These are phyloP conservation scores for Naganishia sp. DNA, from an alignment of 1,284 basidiomycete genomes.

Conservation along the genomic window DNA sequence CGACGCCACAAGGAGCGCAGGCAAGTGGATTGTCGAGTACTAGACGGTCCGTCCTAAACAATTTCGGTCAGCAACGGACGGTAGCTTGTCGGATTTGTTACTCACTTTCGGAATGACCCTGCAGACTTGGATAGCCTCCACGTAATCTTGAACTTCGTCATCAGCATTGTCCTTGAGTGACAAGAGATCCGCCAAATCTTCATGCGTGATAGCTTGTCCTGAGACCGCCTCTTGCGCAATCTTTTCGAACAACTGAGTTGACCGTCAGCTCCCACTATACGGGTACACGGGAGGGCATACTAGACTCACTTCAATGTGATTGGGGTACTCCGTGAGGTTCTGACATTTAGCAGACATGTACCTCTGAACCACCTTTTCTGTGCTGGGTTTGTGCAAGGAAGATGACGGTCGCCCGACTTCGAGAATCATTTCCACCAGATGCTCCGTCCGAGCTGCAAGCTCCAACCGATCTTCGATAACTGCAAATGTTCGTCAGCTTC, in stretches of 20 bases:
- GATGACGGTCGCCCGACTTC: conserved; percentile 27
- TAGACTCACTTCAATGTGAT: conserved; percentile 22
- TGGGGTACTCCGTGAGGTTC: conserved; percentile 5
- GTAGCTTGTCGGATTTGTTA: not conserved
- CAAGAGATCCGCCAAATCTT: conserved; percentile 59
- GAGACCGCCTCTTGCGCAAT: conserved; percentile 44
- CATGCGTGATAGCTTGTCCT: conserved; percentile 52
- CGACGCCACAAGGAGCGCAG: conserved; percentile 13
- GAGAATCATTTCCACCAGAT: conserved; percentile 43
- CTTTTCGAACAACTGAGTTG: conserved; percentile 37
- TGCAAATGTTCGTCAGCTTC: conserved; percentile 28
- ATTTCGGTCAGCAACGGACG: not conserved
- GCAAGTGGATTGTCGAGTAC: conserved; percentile 10
- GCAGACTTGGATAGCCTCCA: conserved; percentile 55
- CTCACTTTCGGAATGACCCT: conserved; percentile 23
- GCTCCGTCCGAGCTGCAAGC: conserved; percentile 60
- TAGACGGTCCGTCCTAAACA: conserved; percentile 5
- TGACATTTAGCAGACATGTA: conserved; percentile 30
- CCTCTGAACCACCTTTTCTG: conserved; percentile 19
- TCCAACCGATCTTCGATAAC: conserved; percentile 59
- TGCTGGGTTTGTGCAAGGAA: conserved; percentile 1
- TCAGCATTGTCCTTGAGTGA: conserved; percentile 57
- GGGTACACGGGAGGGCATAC: not conserved
- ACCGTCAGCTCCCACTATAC: not conserved
- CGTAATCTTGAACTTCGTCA: conserved; percentile 52